Evolutionary conservation across 1,139 yeast species (phyloP), one percentile per base, ranked within the genome.

Genomic region (Protomyces arabidopsidicola): DNA sequence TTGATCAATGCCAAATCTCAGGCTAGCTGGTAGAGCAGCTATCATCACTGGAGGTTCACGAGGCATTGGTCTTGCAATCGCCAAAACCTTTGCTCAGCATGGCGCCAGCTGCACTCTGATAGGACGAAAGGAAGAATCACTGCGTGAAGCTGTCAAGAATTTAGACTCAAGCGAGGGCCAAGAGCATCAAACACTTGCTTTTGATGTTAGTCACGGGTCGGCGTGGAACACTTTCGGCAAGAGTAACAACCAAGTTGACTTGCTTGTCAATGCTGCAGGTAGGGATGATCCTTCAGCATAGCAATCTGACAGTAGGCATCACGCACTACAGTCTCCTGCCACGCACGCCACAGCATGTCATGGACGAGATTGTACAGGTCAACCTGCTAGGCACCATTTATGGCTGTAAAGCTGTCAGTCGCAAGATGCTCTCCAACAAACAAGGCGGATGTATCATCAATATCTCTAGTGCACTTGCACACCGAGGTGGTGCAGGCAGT

Each of bases 1-100:
- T 27, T 27, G 31, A 27, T 8, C 31, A 27, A 36, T 36, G 42
- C 9, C 42, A 36, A n/a, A n/a, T 36, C 5, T 9, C 27, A 53
- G 20, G 22, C 55, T 53, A 14, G n/a, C 24, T 5, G 27, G 31
- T 8, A 59, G 55, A 38, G 27, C 14, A 12, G 73, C 74, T 27
- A 64, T 76, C 9, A 67, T 91, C 1, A 90, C 97, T 0, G 98
- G 98, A 0, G 97, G 90, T 0, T 88, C 97, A 0, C 77, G 84
- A 68, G 98, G 98, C 0, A 78, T 91, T 35, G 98, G 98, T 0
- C 76, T 79, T 4, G 84, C 85, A 0, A 81, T 91, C 18, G 86
- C 93, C 0, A 71, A 75, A 50, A 74, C 73, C 60, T 76, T 91
- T 39, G 85, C 96, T 0, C 59, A 69, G 0, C 72, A 80, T 53